Base-by-base conservation (phyloP, 129 eudicot genomes). In the Tagetes patula region DNA sequence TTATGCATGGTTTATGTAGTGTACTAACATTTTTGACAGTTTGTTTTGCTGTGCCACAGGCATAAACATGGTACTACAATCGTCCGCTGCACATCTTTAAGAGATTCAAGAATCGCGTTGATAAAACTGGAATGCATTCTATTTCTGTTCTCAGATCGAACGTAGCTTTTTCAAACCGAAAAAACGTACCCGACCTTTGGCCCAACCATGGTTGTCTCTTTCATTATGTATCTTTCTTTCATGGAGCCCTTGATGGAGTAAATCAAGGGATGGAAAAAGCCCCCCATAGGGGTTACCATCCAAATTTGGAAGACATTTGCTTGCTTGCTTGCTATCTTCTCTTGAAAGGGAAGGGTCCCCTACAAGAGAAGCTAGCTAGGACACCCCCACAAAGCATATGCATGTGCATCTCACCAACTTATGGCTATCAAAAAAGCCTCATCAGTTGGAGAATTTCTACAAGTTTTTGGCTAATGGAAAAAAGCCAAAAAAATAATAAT, bases 11-110 rank as follows among this genome's bases (percentile, higher is more conserved):
- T 47, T 2, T 47, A 8, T 9, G 10, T 10, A 58, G 71, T 80
- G 59, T 79, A 87, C 95, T 92, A 82, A 92, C 79, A 84, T 83
- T 80, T 82, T 85, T 87, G 96, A 89, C 95, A 92, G 98, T 92
- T 85, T 92, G 96, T 84, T 89, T 92, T 89, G 96, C 96, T 87
- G 92, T 92, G 86, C 98, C 92, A 62, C 98, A 92, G 98, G 98
- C 98, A 82, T 92, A 76, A 89, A 86, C 79, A 75, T 92, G 91
- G 81, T 84, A 69, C 85, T 86, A 62, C 89, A 72, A 60, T 87
- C 98, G 13, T 86, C 95, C 33, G 77, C 85, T 41, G 86, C 90
- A 74, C 92, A 87, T 82, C 91, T 81, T 82, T 92, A 86, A 87
- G 77, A 81, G 94, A 84, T 82, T 83, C 86, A 79, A 69, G 53